Percentiles rank a stretch among this genome's conserved stretches.
These are phyloP conservation scores for Lobosporangium transversale DNA, from an alignment of 192 early-diverging fungal species.

Conservation along the genomic window DNA sequence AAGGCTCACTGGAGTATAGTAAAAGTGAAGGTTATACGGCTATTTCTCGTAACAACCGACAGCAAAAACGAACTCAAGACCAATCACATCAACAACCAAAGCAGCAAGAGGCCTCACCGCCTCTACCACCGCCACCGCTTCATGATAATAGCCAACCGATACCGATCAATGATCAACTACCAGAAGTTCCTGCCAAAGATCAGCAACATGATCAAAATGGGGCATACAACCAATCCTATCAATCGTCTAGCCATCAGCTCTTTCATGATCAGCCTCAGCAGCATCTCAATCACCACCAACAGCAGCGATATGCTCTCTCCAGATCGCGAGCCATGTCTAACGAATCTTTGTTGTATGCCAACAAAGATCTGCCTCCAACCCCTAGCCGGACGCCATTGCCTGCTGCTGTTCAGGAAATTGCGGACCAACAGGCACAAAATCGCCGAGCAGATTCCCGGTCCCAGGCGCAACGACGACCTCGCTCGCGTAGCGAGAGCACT, in stretches of 20 bases:
- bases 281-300: conserved; percentile 12
- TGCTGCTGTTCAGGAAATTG: neutral
- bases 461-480: conserved; percentile 3
- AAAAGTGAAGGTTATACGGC: conserved; percentile 26
- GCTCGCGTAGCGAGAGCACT: conserved; percentile 23
- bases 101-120: neutral
- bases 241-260: conserved; percentile 3
- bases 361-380: conserved; percentile 38
- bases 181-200: neutral
- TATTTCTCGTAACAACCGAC: conserved; percentile 9
- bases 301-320: neutral
- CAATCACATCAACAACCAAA: neutral
- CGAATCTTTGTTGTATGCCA: conserved; percentile 5
- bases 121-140: neutral
- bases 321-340: conserved; percentile 16
- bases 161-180: neutral
- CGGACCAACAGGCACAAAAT: neutral
- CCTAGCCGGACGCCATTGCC: conserved; percentile 1
- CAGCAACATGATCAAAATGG: neutral
- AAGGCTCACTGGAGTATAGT: conserved; percentile 23
- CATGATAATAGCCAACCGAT: neutral
- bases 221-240: neutral
- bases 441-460: neutral
- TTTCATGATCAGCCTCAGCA: conserved; percentile 9
- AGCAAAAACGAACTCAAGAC: conserved; percentile 15